Evolutionary conservation across 1,139 yeast species (phyloP).

Genomic region (Kodamaea suecica): DNA sequence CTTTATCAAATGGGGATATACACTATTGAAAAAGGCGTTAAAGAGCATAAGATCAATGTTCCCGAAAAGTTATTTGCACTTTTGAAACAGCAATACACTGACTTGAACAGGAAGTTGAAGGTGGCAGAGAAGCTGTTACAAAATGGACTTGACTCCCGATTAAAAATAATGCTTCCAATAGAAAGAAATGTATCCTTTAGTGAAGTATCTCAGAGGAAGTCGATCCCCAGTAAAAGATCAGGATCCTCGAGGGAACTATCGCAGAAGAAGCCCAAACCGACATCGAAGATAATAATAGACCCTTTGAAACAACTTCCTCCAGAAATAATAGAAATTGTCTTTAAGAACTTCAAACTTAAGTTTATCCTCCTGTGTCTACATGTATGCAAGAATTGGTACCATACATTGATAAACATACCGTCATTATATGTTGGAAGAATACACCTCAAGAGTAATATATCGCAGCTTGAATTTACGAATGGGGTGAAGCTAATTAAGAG

Average conservation of each 20-base stretch:
- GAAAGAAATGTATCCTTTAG: not conserved
- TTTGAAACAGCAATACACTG: constrained; percentile 24
- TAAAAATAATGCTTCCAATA: constrained; percentile 17
- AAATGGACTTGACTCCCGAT: constrained; percentile 1
- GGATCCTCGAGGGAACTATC: not conserved
- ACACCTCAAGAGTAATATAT: constrained; percentile 25
- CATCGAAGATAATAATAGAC: constrained; percentile 20
- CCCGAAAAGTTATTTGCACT: constrained; percentile 27
- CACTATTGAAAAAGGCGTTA: constrained; percentile 25
- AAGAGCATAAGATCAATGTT: constrained; percentile 21
- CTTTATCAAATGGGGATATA: constrained; percentile 41
- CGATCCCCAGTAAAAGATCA: not conserved
- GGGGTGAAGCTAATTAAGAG: constrained; percentile 30
- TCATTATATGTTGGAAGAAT: constrained; percentile 23
- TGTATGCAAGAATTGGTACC: constrained; percentile 36
- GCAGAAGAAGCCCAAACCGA: not conserved
- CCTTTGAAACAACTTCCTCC: constrained; percentile 28
- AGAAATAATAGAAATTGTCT: constrained; percentile 31
- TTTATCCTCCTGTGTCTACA: constrained; percentile 26
- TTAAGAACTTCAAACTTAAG: constrained; percentile 21
- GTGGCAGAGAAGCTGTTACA: constrained; percentile 7
- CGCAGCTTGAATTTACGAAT: constrained; percentile 27
- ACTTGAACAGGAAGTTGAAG: constrained; percentile 25
- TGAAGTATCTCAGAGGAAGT: not conserved
- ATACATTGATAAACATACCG: constrained; percentile 24